Percentiles rank a stretch among this genome's conserved stretches.
Conservation (phyloP, 1,284 basidiomycete species). For the Ceratobasidium sp. region DNA sequence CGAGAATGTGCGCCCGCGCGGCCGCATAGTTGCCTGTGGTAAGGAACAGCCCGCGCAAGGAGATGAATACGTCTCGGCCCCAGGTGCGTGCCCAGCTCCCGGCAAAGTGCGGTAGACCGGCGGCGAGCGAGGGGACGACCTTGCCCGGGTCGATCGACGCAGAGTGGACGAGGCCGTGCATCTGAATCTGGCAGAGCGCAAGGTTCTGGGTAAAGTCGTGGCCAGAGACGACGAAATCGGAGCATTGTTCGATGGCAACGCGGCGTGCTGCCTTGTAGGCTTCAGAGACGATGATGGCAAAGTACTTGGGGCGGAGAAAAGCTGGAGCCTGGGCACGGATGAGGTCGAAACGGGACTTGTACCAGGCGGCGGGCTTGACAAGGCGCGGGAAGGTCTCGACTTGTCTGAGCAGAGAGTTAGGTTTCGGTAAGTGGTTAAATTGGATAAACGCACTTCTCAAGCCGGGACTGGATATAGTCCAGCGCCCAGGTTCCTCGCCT, state of each 20-base stretch:
- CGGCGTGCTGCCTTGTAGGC: constrained; percentile 88
- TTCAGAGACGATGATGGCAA: constrained; percentile 84
- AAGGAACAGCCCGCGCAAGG: constrained; percentile 87
- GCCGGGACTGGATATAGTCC: constrained; percentile 77
- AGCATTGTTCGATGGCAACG: constrained; percentile 81
- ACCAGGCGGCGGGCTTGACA: constrained; percentile 75
- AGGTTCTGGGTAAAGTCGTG: constrained; percentile 89
- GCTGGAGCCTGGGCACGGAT: constrained; percentile 76
- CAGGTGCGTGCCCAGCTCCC: constrained; percentile 92
- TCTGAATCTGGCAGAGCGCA: constrained; percentile 85
- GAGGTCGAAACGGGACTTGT: constrained; percentile 80
- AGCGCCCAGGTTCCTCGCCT: constrained; percentile 88
- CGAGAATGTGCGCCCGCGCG: constrained; percentile 85
- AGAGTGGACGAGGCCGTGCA: constrained; percentile 87
- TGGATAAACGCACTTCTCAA: constrained; percentile 66
- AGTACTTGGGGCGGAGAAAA: constrained; percentile 92
- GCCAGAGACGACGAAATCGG: constrained; percentile 82
- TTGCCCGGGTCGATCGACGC: constrained; percentile 78
- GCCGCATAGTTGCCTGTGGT: constrained; percentile 88
- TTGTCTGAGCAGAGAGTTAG: constrained; percentile 61
- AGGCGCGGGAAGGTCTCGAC: constrained; percentile 69
- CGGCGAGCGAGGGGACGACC: constrained; percentile 81
- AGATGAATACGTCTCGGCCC: constrained; percentile 98
- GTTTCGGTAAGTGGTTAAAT: constrained; percentile 19
- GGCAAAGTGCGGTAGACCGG: constrained; percentile 93